Evolutionary conservation across 2,329 filamentous ascomycete species (phyloP), one percentile per base, ranked within the genome.

Genomic region (Colletotrichum sublineola): DNA sequence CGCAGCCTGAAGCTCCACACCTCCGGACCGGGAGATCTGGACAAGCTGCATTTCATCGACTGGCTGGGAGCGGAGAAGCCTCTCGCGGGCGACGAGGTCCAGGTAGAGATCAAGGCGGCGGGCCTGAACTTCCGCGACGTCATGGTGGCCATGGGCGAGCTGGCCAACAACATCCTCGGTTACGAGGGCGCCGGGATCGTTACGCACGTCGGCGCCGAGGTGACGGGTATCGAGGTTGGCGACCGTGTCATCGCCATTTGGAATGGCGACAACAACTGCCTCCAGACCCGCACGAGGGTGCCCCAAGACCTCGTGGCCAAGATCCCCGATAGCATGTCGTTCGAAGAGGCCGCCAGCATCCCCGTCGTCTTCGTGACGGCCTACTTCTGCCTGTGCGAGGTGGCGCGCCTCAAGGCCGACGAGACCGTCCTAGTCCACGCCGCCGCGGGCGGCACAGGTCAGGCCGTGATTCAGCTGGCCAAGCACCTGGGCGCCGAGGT

Each of bases 401-500:
- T 52, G 24, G 50, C 60, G 4, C 77, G 81, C 0, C 76, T 87
- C 0, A 72, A 78, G 11, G 75, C 78, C 0, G 82, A 81, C 1
- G 80, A 85, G 64, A 79, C 74, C 2, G 77, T 85, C 7, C 77
- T 85, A 6, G 81, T 85, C 38, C 83, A 84, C 62, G 79, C 78
- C 0, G 83, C 80, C 0, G 77, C 80, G 5, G 82, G 80, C 0
- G 80, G 79, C 29, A 79, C 84, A 3, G 83, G 82, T 1, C 82
- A 83, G 70, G 80, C 80, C 1, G 82, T 81, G 52, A 81, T 84
- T 31, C 77, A 78, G 66, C 71, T 84, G 14, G 80, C 81, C 0
- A 80, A 81, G 61, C 79, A 79, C 76, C 63, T 80, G 12, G 82
- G 81, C 0, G 83, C 83, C 3, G 77, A 82, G 4, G 77, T 87